Base-by-base conservation (phyloP, 106 monocot genomes). In the Allium sativum region DNA sequence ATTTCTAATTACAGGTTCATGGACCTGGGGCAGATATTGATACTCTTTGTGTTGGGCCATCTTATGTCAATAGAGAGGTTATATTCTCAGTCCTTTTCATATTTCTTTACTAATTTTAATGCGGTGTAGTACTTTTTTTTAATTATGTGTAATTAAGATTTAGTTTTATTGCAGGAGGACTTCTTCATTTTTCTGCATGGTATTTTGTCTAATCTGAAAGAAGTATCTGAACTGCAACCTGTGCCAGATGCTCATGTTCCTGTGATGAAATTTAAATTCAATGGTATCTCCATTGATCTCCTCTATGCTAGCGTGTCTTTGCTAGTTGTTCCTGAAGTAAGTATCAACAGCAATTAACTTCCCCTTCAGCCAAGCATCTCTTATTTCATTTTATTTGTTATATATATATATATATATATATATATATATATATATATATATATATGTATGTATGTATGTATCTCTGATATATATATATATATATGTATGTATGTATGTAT, bases 211-310 rank as follows among this genome's bases (percentile, higher is more conserved):
- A 72, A 73, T 50, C 84, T 66, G 72, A 91, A 85, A 65, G 96
- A 92, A 67, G 76, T 98, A 8, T 61, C 91, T 62, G 96, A 98
- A 73, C 75, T 98, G 21, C 96, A 91, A 53, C 84, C 96, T 16
- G 80, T 98, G 52, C 91, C 96, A 45, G 96, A 98, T 75, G 91
- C 96, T 68, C 91, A 91, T 87, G 96, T 98, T 53, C 96, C 96
- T 45, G 91, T 98, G 12, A 85, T 98, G 96, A 98, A 77, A 62
- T 92, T 98, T 57, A 98, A 98, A 68, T 92, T 98, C 58, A 67
- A 59, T 61, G 96, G 88, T 67, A 88, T 98, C 68, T 87, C 96
- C 41, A 98, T 98, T 55, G 96, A 98, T 61, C 91, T 98, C 70
- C 84, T 98, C 12, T 98, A 98, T 85, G 96, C 96, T 41, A 98